Conservation (phyloP, 2,329 filamentous ascomycete species). For the Rhynchosporium secalis region DNA sequence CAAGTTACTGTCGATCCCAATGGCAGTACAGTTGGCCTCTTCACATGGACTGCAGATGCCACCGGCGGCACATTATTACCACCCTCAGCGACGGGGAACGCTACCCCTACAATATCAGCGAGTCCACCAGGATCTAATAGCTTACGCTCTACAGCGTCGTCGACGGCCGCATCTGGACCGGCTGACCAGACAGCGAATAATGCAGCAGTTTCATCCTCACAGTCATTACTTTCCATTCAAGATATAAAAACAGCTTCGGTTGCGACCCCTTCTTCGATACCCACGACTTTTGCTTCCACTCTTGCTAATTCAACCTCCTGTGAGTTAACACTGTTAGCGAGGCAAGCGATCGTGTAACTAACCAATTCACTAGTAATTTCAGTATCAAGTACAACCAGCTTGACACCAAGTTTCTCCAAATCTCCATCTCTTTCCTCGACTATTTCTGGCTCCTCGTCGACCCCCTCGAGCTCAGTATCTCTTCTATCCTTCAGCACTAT, state of each 20-base stretch:
- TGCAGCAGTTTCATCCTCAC: slow-evolving; percentile 21
- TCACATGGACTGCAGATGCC: slow-evolving; percentile 27
- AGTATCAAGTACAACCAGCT: slow-evolving; percentile 30
- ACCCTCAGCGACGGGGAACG: slow-evolving; percentile 17
- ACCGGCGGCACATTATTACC: slow-evolving; percentile 15
- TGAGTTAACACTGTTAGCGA: slow-evolving; percentile 24
- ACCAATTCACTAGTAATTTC: slow-evolving; percentile 36
- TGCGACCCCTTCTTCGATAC: slow-evolving; percentile 33
- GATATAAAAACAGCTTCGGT: slow-evolving; percentile 18
- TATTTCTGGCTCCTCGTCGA: slow-evolving; percentile 7
- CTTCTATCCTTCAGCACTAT: background rate
- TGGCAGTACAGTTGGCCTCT: slow-evolving; percentile 33
- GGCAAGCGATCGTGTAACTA: slow-evolving; percentile 18
- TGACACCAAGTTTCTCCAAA: slow-evolving; percentile 25
- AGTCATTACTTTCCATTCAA: slow-evolving; percentile 33
- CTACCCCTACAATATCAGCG: slow-evolving; percentile 17
- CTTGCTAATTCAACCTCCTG: slow-evolving; percentile 37
- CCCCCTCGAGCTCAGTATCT: slow-evolving; percentile 15
- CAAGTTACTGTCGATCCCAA: slow-evolving; percentile 37
- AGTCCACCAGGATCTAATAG: slow-evolving; percentile 20
- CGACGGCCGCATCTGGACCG: slow-evolving; percentile 13
- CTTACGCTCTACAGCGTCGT: slow-evolving; percentile 18
- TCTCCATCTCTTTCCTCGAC: slow-evolving; percentile 27
- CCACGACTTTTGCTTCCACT: slow-evolving; percentile 35
- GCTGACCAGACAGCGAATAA: background rate